These are phyloP conservation scores for Takakia lepidozioides DNA, from an alignment of 225 moss, liverwort and hornwort genomes.

Conservation along the genomic window DNA sequence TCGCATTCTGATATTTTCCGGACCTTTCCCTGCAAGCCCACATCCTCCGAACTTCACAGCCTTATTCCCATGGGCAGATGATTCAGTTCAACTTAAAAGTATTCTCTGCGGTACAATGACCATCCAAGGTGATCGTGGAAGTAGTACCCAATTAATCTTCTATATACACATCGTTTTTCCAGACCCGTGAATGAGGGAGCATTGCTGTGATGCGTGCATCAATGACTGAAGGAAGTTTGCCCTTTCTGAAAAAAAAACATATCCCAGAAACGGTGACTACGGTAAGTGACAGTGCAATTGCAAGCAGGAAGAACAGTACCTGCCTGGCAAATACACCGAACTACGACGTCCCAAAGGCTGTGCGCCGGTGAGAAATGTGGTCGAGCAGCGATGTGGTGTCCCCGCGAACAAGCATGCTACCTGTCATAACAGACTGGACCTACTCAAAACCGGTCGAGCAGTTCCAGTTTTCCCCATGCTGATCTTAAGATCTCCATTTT, in stretches of 20 bases:
- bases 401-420: too few species aligned
- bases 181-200: too few species aligned
- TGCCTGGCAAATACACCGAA: conserved; percentile 4
- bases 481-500: too few species aligned
- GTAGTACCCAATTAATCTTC: too few species aligned
- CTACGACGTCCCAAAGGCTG: not conserved
- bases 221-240: not conserved
- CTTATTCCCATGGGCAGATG: conserved; percentile 24
- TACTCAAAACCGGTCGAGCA: too few species aligned
- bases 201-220: not conserved
- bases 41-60: conserved; percentile 48
- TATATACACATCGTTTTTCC: too few species aligned
- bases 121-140: too few species aligned
- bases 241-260: too few species aligned
- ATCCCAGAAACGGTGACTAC: not conserved
- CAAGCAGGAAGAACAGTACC: not conserved
- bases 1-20: conserved; percentile 15
- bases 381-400: not conserved
- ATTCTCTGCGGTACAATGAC: not conserved
- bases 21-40: conserved; percentile 38
- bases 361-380: conserved; percentile 4
- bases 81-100: not conserved
- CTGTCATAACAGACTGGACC: too few species aligned
- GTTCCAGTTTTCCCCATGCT: too few species aligned
- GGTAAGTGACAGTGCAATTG: not conserved